These are phyloP conservation scores for Periconia digitata DNA, from an alignment of 2,329 filamentous ascomycete genomes.

Conservation along the genomic window DNA sequence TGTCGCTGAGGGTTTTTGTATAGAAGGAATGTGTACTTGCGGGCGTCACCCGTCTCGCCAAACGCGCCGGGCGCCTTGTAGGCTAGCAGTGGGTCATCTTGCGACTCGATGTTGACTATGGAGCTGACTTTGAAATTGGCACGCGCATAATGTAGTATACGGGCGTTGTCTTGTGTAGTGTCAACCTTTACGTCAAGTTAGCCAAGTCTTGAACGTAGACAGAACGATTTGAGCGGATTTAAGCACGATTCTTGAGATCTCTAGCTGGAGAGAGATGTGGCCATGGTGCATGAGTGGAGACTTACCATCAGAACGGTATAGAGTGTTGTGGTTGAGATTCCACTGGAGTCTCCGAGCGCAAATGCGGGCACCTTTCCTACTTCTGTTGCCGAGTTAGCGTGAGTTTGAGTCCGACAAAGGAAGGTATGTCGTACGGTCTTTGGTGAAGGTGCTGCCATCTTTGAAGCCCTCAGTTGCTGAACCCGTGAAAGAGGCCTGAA, in stretches of 20 bases:
- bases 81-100: constrained; percentile 17
- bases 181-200: too few species aligned
- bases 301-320: constrained; percentile 29
- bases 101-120: constrained; percentile 26
- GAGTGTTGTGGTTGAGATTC: constrained; percentile 25
- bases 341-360: constrained; percentile 36
- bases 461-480: constrained; percentile 30
- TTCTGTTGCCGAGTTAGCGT: constrained; percentile 17
- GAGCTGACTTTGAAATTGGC: constrained; percentile 35
- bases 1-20: constrained; percentile 28
- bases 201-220: too few species aligned
- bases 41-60: constrained; percentile 31
- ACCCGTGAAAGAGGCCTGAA: constrained; percentile 34
- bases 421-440: constrained; percentile 19
- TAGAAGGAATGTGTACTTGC: constrained; percentile 38
- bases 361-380: constrained; percentile 34
- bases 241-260: neutral
- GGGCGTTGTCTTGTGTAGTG: constrained; percentile 30
- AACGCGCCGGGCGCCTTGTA: constrained; percentile 37
- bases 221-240: neutral
- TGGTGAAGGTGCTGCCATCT: constrained; percentile 28
- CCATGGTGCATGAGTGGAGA: too few species aligned
- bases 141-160: constrained; percentile 34
- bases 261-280: neutral
- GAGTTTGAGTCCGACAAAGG: neutral